Base-by-base conservation (phyloP, 2,329 filamentous ascomycete species). In the Sclerotinia borealis region DNA sequence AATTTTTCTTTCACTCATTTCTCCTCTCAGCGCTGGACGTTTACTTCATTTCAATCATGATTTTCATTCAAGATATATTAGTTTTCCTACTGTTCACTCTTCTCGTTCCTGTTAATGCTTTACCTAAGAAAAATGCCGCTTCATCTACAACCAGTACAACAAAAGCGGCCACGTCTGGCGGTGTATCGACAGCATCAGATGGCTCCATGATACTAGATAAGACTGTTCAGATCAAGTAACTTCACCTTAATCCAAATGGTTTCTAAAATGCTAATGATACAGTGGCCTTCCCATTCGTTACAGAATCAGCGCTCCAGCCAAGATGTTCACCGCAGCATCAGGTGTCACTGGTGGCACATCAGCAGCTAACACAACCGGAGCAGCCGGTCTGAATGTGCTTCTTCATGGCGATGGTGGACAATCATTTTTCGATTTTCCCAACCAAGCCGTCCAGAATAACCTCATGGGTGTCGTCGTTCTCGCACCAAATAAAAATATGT, bases 401-500 rank as follows among this genome's bases (percentile, higher is more conserved):
- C 78, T 86, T 4, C 83, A 86, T 71, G 83, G 83, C 56, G 83
- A 86, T 70, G 83, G 83, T 48, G 83, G 83, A 8, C 80, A 84
- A 68, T 83, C 80, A 15, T 69, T 92, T 87, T 72, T 97, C 92
- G n/a, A 98, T 81, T 51, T 97, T 84, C 65, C 83, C 85, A 75
- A 92, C 89, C 39, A 96, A 78, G 4, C 89, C 85, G 68, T 96
- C 87, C 10, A 96, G 80, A 47, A 90, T 81, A 67, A 90, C 84
- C 67, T 88, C 85, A 75, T 96, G 91, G 48, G 96, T 87, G 62
- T 93, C 85, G 41, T 91, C 76, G 68, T 93, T 85, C 0, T 85
- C 15, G 81, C 83, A 0, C 83, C 83, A 7, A 77, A 84, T 71
- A 71, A 75, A 61, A 79, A 82, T 65, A 78, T 82, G 39, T 84